These are phyloP conservation scores for Populus deltoides DNA, from an alignment of 345 rosid species.

Conservation along the genomic window DNA sequence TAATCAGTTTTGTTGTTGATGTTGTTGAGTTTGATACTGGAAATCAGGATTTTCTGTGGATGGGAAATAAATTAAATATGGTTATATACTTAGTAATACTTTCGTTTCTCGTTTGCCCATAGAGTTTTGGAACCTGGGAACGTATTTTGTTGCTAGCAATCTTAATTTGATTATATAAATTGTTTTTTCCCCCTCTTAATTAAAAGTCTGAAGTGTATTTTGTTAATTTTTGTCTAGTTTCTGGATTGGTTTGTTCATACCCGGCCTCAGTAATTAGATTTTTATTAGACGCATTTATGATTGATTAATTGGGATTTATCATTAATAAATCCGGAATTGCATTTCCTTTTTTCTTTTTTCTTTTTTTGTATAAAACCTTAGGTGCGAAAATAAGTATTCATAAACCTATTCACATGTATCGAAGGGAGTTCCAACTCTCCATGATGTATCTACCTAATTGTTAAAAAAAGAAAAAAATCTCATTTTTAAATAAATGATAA, in stretches of 20 bases:
- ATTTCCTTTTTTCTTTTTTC: too few species aligned
- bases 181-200: neutral
- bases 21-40: neutral
- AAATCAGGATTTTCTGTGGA: neutral
- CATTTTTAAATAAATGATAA: neutral
- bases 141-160: neutral
- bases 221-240: neutral
- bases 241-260: neutral
- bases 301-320: neutral
- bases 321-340: too few species aligned
- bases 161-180: neutral
- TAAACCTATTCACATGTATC: too few species aligned
- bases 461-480: too few species aligned
- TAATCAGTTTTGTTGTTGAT: neutral
- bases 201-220: neutral
- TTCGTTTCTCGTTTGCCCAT: neutral
- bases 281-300: neutral
- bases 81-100: neutral
- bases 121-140: neutral
- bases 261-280: neutral
- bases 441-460: too few species aligned
- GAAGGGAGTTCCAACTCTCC: too few species aligned
- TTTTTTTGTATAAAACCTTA: too few species aligned
- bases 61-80: neutral
- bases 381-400: too few species aligned